Evolutionary conservation across 805 yeast genomes (phyloP).

Genomic region (Saccharomycopsis capsularis): DNA sequence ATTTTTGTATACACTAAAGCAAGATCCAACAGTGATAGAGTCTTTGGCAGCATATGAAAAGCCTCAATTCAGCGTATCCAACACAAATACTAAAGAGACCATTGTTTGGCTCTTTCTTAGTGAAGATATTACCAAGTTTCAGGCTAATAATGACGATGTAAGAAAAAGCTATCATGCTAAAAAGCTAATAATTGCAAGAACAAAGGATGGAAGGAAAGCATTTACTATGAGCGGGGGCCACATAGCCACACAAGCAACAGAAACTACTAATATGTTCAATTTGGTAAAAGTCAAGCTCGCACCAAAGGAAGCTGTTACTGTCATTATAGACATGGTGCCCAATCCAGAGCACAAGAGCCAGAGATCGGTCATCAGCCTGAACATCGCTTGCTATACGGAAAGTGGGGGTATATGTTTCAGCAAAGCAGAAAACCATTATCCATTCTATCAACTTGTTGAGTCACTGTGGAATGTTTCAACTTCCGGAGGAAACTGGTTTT

Average conservation of each 20-base stretch:
- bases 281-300: conserved; percentile 30
- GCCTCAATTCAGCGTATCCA: conserved; percentile 41
- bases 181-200: conserved; percentile 27
- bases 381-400: conserved; percentile 2
- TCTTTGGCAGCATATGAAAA: conserved; percentile 24
- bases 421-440: conserved; percentile 30
- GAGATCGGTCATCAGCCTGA: neutral
- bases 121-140: conserved; percentile 12
- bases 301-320: conserved; percentile 29
- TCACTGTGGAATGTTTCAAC: conserved; percentile 36
- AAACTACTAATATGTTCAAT: conserved; percentile 32
- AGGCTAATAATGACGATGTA: too few relatives aligned
- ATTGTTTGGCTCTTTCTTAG: conserved; percentile 44
- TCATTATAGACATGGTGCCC: conserved; percentile 19
- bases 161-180: too few relatives aligned
- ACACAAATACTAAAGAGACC: conserved; percentile 26
- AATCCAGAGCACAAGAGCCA: neutral
- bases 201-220: conserved; percentile 28
- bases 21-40: neutral
- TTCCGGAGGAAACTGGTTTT: conserved; percentile 51
- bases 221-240: conserved; percentile 21
- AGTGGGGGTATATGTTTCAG: conserved; percentile 22
- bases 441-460: conserved; percentile 23
- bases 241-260: conserved; percentile 14
- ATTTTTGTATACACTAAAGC: neutral